Base-by-base conservation (phyloP, 164 flowering plant genomes). In the Chimonanthus salicifolius region DNA sequence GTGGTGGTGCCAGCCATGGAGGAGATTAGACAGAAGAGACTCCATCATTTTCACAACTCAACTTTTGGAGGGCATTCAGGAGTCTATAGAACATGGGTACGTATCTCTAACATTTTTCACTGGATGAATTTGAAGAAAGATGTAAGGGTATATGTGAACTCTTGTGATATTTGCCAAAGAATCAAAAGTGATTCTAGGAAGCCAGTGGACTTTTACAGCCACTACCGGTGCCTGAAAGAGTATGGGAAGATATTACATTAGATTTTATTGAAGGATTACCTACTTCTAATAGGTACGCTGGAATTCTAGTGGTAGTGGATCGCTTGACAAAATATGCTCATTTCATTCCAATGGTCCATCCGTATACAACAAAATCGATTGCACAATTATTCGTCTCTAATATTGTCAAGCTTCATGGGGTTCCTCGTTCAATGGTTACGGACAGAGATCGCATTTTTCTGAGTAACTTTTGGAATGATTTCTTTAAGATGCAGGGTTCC, bases 11-110 rank as follows among this genome's bases (percentile, higher is more conserved):
- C 64, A 6, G 16, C 10, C n/a, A 10, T 10, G 5, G 20, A 18
- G 20, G 20, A 13, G 20, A 5, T 13, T 6, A 1, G 3, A 5
- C 0, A 15, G 64, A 18, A 15, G 5, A 2, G 10, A 13, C 64
- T 62, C 64, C 64, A 18, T 13, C 64, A 62, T 62, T 62, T 62
- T 62, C 64, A 62, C 64, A 18, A 62, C 20, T 62, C 64, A 13
- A 13, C 33, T 5, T 9, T 62, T 2, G 64, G 64, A 62, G 33
- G 64, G 16, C 64, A 62, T 62, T 15, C 64, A 10, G 64, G 64
- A 10, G 16, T 7, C 20, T 18, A 13, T 13, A 15, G 64, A 13
- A 62, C 64, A 13, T 62, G 64, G 20, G 20, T 3, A 62, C 64
- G 33, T 62, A 15, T 62, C 5, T 18, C n/a, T 3, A 18, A 62